Percentiles rank a stretch among this genome's conserved stretches.
phyloP scores from a whole-genome alignment of 768 basidiomycete genomes.

The Mycena indigotica region DNA sequence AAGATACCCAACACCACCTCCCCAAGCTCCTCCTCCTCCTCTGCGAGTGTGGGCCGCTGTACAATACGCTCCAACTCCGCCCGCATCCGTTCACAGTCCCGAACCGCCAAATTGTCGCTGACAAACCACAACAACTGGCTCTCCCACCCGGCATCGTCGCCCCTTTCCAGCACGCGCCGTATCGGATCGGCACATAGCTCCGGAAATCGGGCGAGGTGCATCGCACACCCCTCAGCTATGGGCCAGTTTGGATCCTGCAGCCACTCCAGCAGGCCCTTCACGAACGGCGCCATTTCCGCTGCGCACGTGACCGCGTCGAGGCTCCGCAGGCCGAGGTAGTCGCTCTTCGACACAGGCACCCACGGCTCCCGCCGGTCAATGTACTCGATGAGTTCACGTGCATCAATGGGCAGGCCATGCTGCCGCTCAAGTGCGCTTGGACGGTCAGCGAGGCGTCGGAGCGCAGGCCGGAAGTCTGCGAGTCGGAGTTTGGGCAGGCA shows the following conservation, averaged over 20 bases:
- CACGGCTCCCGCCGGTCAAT: slow-evolving; percentile 6
- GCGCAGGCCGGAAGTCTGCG: no score
- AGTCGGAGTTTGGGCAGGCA: no score
- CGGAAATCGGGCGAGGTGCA: slow-evolving; percentile 10
- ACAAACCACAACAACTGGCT: neutral
- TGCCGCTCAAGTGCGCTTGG: no score
- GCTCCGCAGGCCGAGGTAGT: slow-evolving; percentile 5
- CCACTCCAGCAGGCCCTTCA: slow-evolving; percentile 7
- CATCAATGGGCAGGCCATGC: no score
- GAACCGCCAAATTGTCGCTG: neutral
- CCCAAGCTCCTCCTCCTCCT: no score
- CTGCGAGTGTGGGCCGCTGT: no score
- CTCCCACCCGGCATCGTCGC: slow-evolving; percentile 9
- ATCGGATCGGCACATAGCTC: slow-evolving; percentile 5
- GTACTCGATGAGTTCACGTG: neutral
- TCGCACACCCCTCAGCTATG: neutral
- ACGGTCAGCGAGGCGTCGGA: no score
- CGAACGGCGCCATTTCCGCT: slow-evolving; percentile 10
- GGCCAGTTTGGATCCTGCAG: slow-evolving; percentile 12
- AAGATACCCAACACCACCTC: no score
- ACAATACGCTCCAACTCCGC: no score
- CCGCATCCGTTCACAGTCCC: no score
- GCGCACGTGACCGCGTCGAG: slow-evolving; percentile 5
- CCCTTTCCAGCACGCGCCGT: slow-evolving; percentile 1
- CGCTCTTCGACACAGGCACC: neutral